Base-by-base conservation (phyloP, 768 basidiomycete species). In the Russula emetica region DNA sequence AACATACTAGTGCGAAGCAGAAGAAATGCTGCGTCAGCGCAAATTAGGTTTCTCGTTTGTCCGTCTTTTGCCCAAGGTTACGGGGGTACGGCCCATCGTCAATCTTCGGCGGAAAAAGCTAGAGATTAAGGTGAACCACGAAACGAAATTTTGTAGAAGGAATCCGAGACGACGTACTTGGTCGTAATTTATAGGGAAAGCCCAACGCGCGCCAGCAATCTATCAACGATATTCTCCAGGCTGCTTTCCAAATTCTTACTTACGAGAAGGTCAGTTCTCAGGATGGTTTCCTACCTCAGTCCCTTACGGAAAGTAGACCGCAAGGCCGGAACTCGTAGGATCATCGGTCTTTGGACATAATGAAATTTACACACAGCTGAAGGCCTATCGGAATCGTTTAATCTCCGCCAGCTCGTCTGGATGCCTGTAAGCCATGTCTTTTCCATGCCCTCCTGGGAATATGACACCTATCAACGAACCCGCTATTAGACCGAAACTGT, bases 41-140 rank as follows among this genome's bases (percentile, higher is more conserved):
- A 83, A 76, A 65, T 79, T 97, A 2, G 91, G 92, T 0, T 93
- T 86, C 71, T 92, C 94, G 0, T 91, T 89, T 67, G 85, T 96
- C 18, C 83, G 97, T 2, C 78, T 98, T 8, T 77, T 99, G 22
- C 97, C 97, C 0, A 99, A 98, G 73, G 95, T 95, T 62, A 91
- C 86, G 4, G 97, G 97, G 0, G 92, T 98, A 3, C 81, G 97
- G 34, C 95, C 95, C 0, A 96, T 98, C 64, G 90, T 97, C 30
- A 98, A 99, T 71, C 78, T 98, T 49, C 81, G 85, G n/a, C 73
- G 77, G 26, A 80, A 85, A 57, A 80, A 77, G 70, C 76, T 74
- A 60, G 36, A 71, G 72, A 30, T 69, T 62, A 62, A 71, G 71
- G 69, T 75, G 71, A 60, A 36, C 36, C 47, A 44, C 14, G n/a